These are phyloP conservation scores for Colletotrichum echinochloae DNA, from an alignment of 2,329 filamentous ascomycete genomes.

Conservation along the genomic window DNA sequence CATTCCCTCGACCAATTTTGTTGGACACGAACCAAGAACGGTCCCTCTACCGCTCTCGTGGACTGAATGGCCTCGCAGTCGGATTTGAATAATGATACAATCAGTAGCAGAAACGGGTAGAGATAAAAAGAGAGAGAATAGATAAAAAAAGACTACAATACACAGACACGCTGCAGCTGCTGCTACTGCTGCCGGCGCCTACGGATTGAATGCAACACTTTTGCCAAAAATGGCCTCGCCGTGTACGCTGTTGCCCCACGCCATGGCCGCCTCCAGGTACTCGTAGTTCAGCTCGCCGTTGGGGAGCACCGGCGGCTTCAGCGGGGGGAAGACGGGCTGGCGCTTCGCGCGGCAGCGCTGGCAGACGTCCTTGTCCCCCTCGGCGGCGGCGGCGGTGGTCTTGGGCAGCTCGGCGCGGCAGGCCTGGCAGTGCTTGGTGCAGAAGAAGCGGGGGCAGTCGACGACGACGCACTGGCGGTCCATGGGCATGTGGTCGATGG, in stretches of 20 bases:
- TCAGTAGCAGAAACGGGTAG: background rate
- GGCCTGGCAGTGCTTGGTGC: conserved; percentile 29
- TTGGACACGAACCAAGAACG: background rate
- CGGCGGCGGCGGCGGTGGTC: background rate
- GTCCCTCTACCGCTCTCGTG: too few species aligned
- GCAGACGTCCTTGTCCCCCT: background rate
- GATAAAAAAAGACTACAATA: too few species aligned
- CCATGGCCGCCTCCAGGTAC: conserved; percentile 4
- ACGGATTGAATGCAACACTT: background rate
- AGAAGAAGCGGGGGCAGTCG: conserved; percentile 25
- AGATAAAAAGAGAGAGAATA: background rate
- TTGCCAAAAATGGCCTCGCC: conserved; percentile 16
- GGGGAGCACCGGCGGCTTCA: background rate
- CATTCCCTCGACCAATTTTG: background rate
- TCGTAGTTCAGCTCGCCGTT: background rate
- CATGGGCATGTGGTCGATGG: conserved; percentile 6
- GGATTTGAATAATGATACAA: background rate
- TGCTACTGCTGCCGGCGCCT: too few species aligned
- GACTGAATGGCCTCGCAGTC: background rate
- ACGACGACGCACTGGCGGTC: conserved; percentile 13
- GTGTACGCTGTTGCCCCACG: conserved; percentile 7
- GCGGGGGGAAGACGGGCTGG: background rate
- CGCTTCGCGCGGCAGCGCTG: background rate
- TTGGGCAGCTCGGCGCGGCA: conserved; percentile 5
- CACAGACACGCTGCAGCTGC: too few species aligned